Evolutionary conservation across 768 basidiomycete species (phyloP), one percentile per base, ranked within the genome.

Genomic region (Amanita exitialis): DNA sequence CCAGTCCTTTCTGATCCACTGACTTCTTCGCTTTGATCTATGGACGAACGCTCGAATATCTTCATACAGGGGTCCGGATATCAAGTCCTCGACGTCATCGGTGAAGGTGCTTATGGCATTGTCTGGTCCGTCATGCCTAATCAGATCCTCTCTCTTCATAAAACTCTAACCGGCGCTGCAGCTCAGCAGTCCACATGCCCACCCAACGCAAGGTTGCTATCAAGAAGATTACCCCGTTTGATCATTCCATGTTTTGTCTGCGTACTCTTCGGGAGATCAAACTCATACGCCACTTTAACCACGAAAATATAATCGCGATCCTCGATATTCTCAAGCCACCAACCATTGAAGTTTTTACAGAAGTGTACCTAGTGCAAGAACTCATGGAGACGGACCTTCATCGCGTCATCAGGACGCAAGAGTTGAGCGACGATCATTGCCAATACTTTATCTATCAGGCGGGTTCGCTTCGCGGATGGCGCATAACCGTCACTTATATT

Each of bases 211-310:
- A 90, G 64, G 91, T 97, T 13, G 94, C 93, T 38, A 94, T 95
- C 70, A 97, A 95, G 78, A 92, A 90, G 69, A 86, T 96, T 60
- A 80, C 88, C 37, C 93, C 92, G 7, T 95, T 96, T 66, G 93
- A 95, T 61, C 93, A 95, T 63, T 85, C 89, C 28, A 75, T 95
- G 65, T 95, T 93, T 71, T 90, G 87, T 59, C 70, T 95, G 62
- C 77, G 86, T 53, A 97, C 93, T 2, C 71, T 96, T 47, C 78
- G 93, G 54, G 94, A 96, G 69, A 76, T 96, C 64, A 95, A 96
- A 69, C 72, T 86, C 89, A 67, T 85, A 84, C 4, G 83, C 85
- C 57, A 75, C 77, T 41, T 87, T 59, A 71, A 87, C 44, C 89
- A 87, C 59, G 88, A 90, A 67, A 90, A 90, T 61, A 93, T 95